These are phyloP conservation scores for Xanthoconium separans DNA, from an alignment of 1,284 basidiomycete species.

Conservation along the genomic window DNA sequence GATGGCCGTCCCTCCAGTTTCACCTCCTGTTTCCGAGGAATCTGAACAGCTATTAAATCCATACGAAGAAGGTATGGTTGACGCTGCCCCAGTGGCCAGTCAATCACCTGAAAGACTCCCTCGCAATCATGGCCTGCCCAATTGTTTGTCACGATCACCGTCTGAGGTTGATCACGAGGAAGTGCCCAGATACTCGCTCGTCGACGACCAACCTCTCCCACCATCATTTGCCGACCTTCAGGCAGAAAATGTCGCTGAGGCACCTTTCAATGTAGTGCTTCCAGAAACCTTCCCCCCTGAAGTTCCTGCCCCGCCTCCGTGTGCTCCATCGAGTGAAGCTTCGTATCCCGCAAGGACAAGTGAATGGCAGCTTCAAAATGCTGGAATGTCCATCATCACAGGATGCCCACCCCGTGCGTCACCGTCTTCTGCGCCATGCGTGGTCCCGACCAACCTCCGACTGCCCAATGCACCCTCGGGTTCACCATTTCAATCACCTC, in stretches of 20 bases:
- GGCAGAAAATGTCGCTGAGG: not conserved
- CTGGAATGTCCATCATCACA: not conserved
- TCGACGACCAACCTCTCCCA: conserved; percentile 26
- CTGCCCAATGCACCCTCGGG: not conserved
- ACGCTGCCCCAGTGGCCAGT: not conserved
- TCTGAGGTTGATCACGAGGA: conserved; percentile 18
- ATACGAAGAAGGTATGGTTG: not conserved
- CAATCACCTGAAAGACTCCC: not conserved
- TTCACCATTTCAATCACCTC: not conserved
- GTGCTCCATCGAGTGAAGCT: not conserved
- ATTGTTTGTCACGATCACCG: not conserved
- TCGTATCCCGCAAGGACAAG: not conserved
- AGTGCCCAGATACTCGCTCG: conserved; percentile 22
- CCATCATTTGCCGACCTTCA: conserved; percentile 27
- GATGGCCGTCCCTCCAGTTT: not conserved
- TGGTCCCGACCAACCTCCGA: not conserved
- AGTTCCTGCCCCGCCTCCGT: not conserved
- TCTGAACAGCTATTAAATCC: not conserved
- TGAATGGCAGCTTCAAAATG: not conserved
- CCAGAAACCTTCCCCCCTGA: not conserved
- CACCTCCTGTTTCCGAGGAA: conserved; percentile 10
- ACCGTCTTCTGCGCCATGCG: not conserved
- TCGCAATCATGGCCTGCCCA: not conserved
- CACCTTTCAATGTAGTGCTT: not conserved
- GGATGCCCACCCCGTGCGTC: not conserved